These are phyloP conservation scores for Colletotrichum sp. DNA, from an alignment of 2,329 filamentous ascomycete species.

Conservation along the genomic window DNA sequence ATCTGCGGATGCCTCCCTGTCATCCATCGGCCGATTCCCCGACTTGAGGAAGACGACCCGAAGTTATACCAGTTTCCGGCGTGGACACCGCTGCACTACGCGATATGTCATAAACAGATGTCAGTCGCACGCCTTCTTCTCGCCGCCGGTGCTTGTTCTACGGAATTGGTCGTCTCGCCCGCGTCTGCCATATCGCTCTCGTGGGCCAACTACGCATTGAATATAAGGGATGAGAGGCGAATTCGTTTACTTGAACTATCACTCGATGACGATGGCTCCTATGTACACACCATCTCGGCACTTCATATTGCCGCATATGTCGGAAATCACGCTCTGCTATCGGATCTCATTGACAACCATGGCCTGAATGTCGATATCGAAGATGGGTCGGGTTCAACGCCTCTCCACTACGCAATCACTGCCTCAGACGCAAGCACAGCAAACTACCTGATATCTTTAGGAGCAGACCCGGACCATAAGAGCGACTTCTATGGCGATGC, in stretches of 20 bases:
- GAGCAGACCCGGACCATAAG: neutral
- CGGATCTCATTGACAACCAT: neutral
- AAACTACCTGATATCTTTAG: neutral
- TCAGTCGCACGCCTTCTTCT: neutral
- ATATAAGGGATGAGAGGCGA: too few relatives aligned
- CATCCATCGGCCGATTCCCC: neutral
- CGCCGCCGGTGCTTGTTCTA: neutral
- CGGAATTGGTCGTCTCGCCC: neutral
- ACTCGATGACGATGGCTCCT: fast-evolving
- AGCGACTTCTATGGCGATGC: neutral
- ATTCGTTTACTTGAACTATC: neutral
- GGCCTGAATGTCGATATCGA: neutral
- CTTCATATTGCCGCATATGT: neutral
- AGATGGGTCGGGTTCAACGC: neutral
- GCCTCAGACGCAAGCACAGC: neutral
- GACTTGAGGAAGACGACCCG: neutral
- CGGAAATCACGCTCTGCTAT: neutral
- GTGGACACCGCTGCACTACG: neutral
- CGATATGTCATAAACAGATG: neutral
- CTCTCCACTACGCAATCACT: neutral
- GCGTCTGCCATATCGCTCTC: neutral
- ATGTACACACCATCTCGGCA: neutral
- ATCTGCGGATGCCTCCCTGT: neutral
- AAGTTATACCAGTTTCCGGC: neutral
- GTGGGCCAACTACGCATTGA: neutral